Percentiles rank a stretch among this genome's conserved stretches.
phyloP scores from a whole-genome alignment of 306 rosid genomes.

The Ochetophila trinervis region DNA sequence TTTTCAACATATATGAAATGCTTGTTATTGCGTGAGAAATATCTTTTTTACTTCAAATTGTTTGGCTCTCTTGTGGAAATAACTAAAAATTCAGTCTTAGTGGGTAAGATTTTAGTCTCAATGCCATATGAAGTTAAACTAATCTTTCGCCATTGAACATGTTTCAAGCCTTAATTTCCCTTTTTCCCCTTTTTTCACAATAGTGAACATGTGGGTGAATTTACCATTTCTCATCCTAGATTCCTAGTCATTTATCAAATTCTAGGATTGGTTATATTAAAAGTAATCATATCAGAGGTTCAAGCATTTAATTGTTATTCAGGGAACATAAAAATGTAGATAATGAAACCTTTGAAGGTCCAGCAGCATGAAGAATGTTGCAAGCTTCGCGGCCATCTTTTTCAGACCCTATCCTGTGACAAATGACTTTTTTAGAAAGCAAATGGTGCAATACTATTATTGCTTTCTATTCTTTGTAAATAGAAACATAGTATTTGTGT shows the following conservation, averaged over 20 bases:
- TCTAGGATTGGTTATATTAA: background rate
- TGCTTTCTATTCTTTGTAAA: background rate
- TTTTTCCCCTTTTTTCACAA: background rate
- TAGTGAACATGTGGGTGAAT: background rate
- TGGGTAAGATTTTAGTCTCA: background rate
- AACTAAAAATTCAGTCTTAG: too few relatives aligned
- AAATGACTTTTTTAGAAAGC: conserved; percentile 20
- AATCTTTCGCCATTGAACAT: background rate
- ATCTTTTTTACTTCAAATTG: too few relatives aligned
- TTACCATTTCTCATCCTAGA: too few relatives aligned
- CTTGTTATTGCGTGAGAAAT: background rate
- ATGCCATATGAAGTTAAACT: background rate
- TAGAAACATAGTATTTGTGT: background rate
- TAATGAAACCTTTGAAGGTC: conserved; percentile 67
- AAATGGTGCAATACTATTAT: background rate
- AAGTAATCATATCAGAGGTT: background rate
- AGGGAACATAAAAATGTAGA: conserved; percentile 12
- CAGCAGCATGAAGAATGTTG: conserved; percentile 71
- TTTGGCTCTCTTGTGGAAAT: too few relatives aligned
- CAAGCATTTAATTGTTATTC: background rate
- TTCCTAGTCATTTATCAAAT: too few relatives aligned
- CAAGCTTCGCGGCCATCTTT: conserved; percentile 78
- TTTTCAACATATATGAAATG: background rate
- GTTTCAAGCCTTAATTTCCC: background rate
- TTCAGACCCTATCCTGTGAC: conserved; percentile 68